These are phyloP conservation scores for Mesembryanthemum crystallinum DNA, from an alignment of 148 eudicot genomes.

Conservation along the genomic window DNA sequence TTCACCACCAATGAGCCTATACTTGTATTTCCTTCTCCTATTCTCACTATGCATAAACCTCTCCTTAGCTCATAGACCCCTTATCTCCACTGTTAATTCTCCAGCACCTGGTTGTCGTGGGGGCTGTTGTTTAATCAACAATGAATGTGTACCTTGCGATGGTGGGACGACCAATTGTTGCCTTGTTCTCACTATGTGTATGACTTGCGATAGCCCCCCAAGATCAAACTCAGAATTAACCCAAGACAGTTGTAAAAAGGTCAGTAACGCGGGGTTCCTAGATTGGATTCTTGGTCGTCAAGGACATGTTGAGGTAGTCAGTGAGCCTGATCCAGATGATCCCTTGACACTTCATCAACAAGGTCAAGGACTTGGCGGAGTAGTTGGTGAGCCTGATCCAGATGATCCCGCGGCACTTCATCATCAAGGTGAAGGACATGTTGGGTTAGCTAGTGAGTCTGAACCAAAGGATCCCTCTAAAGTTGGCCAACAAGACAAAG, in stretches of 20 bases:
- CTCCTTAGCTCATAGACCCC: constrained; percentile 18
- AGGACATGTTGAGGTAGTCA: neutral
- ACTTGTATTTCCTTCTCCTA: constrained; percentile 6
- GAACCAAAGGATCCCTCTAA: too few species aligned
- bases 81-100: neutral
- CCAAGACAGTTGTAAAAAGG: too few species aligned
- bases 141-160: neutral
- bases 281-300: too few species aligned
- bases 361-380: neutral
- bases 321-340: constrained; percentile 6
- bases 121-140: neutral
- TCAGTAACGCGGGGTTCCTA: too few species aligned
- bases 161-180: neutral
- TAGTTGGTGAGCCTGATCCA: neutral
- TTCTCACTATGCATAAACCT: constrained; percentile 3
- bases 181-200: neutral
- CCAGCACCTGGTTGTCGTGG: neutral
- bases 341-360: neutral
- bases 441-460: too few species aligned
- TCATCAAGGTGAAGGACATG: too few species aligned
- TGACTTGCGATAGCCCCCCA: neutral
- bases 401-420: too few species aligned
- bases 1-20: neutral
- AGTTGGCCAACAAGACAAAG: too few species aligned
- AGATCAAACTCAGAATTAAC: neutral